Base-by-base conservation (phyloP, 345 rosid species). In the Kandelia obovata region DNA sequence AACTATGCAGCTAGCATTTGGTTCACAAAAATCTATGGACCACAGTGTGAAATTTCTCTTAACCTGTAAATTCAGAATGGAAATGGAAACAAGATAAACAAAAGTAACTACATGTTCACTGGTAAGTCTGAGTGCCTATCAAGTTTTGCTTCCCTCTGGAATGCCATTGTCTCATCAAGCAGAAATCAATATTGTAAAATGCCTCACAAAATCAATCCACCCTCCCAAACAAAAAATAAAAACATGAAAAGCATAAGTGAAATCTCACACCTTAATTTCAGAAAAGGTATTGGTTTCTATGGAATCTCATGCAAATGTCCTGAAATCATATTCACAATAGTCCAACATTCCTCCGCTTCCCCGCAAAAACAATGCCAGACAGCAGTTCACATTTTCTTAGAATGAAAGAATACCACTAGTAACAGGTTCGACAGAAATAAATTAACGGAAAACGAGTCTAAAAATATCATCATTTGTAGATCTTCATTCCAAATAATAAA, bases 81-180 rank as follows among this genome's bases (percentile, higher is more conserved):
- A 2, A 23, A 26, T 39, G 67, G 16, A 67, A 55, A 23, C 19
- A 49, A 34, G 7, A 26, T 37, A 37, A 55, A 58, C 23, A 34
- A 26, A 17, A 17, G 49, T 15, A 51, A 55, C 23, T 35, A 68
- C 6, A 62, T 51, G 32, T 31, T 26, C 28, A 34, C 27, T 52
- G 7, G 34, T 7, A 17, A 9, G 39, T 11, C 53, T 1, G 8
- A 39, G 55, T 19, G 27, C 19, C 34, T 13, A 13, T 47, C 0
- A 10, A 61, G 52, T 69, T 61, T 61, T 34, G 60, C 32, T 61
- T 69, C 32, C 39, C 60, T 55, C 25, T 20, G 4, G 20, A 9
- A 5, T 51, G 27, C 13, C 49, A 28, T 34, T 51, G 46, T 62
- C 43, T 47, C 4, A 7, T 7, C 17, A 19, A 19, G 37, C 55